Evolutionary conservation across 257 asterid species (phyloP).

Genomic region (Nicotiana undulata): DNA sequence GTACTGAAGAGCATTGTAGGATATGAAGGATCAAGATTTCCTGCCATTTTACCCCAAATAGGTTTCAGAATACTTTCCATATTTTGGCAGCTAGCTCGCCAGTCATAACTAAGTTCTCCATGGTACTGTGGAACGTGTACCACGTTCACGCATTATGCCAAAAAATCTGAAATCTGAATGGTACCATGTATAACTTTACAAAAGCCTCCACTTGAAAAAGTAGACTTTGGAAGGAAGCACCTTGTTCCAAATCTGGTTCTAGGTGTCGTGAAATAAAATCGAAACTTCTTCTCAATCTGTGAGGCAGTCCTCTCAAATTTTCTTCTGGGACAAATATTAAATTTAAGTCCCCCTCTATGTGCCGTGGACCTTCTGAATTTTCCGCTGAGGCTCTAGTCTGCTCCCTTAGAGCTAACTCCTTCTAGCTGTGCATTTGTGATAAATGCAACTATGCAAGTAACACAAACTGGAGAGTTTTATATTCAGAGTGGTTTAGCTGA

Average conservation of each 20-base stretch:
- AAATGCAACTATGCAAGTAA: neutral
- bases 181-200: neutral
- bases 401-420: neutral
- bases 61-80: neutral
- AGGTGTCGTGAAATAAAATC: neutral
- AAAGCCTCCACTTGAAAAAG: neutral
- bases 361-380: neutral
- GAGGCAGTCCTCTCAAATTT: neutral
- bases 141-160: neutral
- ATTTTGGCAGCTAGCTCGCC: neutral
- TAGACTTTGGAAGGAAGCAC: neutral
- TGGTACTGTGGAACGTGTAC: neutral
- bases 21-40: neutral
- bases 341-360: neutral
- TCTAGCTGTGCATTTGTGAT: neutral
- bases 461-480: neutral
- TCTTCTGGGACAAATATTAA: neutral
- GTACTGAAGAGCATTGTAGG: neutral
- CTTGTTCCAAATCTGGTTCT: neutral
- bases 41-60: neutral
- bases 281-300: neutral
- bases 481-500: neutral
- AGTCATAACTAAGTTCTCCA: neutral
- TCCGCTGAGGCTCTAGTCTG: neutral
- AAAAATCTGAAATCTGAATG: neutral